phyloP scores from a whole-genome alignment of 345 rosid species.

The Syzygium aromaticum region DNA sequence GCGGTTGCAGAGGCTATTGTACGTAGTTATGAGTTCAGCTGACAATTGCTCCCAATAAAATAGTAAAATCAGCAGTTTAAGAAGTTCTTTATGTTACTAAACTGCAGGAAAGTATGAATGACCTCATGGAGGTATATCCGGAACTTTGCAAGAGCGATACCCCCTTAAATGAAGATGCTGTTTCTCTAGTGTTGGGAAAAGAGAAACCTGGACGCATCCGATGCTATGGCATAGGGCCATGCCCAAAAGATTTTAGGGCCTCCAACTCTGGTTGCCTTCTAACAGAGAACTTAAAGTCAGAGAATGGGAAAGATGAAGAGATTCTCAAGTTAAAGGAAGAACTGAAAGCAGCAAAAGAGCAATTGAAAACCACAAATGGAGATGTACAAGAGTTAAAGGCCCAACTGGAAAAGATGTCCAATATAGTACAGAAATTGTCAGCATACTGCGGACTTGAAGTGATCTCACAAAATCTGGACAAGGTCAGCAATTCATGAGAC shows the following conservation, averaged over 20 bases:
- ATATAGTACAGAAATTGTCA: neutral
- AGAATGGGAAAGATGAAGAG: neutral
- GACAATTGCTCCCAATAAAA: neutral
- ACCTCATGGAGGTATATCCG: neutral
- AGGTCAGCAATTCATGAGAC: neutral
- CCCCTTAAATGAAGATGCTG: neutral
- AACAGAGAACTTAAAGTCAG: neutral
- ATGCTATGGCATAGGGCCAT: neutral
- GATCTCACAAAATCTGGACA: neutral
- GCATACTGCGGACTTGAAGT: neutral
- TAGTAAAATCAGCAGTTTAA: neutral
- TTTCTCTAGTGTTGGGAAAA: neutral
- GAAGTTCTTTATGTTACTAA: neutral
- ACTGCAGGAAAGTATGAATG: neutral
- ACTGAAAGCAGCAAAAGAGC: neutral
- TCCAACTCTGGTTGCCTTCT: neutral
- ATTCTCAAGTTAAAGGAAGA: neutral
- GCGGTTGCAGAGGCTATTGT: neutral
- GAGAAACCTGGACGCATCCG: neutral
- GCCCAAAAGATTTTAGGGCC: neutral
- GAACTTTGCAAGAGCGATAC: neutral
- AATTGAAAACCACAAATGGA: neutral
- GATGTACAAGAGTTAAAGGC: neutral
- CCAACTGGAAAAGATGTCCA: neutral
- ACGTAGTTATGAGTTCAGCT: neutral